phyloP scores from a whole-genome alignment of 1,139 yeast species.

The Debaryomyces udenii region DNA sequence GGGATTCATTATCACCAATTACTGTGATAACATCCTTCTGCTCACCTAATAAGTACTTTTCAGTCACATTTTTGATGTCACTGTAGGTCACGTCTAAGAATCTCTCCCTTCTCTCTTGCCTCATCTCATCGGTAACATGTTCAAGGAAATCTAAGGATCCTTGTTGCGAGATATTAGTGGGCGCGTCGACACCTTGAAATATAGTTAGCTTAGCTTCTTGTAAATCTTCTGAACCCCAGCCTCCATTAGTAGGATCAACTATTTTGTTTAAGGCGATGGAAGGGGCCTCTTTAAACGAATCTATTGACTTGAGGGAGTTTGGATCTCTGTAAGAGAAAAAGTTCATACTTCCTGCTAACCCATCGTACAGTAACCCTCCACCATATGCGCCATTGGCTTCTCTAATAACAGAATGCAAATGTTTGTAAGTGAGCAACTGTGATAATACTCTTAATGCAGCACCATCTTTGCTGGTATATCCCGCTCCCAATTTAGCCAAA shows the following conservation, averaged over 20 bases:
- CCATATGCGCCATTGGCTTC: constrained; percentile 99
- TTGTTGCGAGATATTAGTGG: constrained; percentile 77
- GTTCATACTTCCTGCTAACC: constrained; percentile 76
- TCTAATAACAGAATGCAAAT: constrained; percentile 85
- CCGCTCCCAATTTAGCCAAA: constrained; percentile 65
- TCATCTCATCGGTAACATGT: constrained; percentile 77
- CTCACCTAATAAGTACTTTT: constrained; percentile 52
- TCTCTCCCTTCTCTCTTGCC: constrained; percentile 76
- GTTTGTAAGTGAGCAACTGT: constrained; percentile 77
- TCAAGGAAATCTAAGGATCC: constrained; percentile 68
- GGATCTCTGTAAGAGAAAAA: constrained; percentile 96
- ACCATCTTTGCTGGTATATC: constrained; percentile 72
- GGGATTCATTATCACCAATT: constrained; percentile 51
- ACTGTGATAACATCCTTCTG: constrained; percentile 43
- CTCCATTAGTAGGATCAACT: constrained; percentile 26
- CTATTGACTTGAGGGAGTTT: constrained; percentile 69
- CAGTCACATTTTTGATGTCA: constrained; percentile 67
- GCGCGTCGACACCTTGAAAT: constrained; percentile 92
- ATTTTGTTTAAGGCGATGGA: constrained; percentile 54
- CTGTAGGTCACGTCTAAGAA: constrained; percentile 64
- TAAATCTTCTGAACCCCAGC: constrained; percentile 60
- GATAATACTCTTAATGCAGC: constrained; percentile 84
- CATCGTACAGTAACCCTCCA: constrained; percentile 86
- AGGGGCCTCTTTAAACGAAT: constrained; percentile 62
- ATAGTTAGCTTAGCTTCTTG: constrained; percentile 89